Base-by-base conservation (phyloP, 2,329 filamentous ascomycete species). In the Alternaria solani region DNA sequence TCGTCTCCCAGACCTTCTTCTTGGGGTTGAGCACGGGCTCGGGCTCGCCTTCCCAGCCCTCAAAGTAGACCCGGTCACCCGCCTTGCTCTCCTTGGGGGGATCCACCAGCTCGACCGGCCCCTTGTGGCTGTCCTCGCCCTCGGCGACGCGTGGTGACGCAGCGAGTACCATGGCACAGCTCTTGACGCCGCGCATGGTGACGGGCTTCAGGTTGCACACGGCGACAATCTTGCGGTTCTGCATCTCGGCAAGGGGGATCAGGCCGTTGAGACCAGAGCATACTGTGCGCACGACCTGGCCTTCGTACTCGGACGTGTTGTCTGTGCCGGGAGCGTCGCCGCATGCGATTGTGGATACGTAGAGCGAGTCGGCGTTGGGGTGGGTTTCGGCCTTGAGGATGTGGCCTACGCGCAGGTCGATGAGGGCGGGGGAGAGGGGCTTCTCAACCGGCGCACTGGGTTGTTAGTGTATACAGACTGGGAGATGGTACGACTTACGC, bases 161-260 rank as follows among this genome's bases (percentile, higher is more conserved):
- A 9, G 95, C 95, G 39, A 99, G 87, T 16, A 99, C 95, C 95
- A 99, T 98, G 74, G 94, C 90, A 55, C 81, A 85, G 32, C 86
- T 91, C 78, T 91, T 91, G 77, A 92, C 87, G 68, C 95, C 95
- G 66, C 95, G 92, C 95, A 99, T 99, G 80, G 96, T 99, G 79
- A 98, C 95, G 51, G 95, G 95, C 86, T 99, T 99, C 70, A 99
- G 87, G 81, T 99, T 99, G 85, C 93, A 96, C 23, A 99, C 94
- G 1, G 95, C 92, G 32, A 99, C 87, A 62, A 99, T 92, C 83
- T 96, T 96, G 79, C 95, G 92, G 75, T 89, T 89, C 80, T 99
- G 95, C 95, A 99, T 97, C 80, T 97, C 93, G 79, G 92, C 93
- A 47, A 99, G 86, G 0, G 95, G 95, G 1, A 99, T 83, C 30